These are phyloP conservation scores for Orychophragmus violaceus DNA, from an alignment of 345 rosid genomes.

Conservation along the genomic window DNA sequence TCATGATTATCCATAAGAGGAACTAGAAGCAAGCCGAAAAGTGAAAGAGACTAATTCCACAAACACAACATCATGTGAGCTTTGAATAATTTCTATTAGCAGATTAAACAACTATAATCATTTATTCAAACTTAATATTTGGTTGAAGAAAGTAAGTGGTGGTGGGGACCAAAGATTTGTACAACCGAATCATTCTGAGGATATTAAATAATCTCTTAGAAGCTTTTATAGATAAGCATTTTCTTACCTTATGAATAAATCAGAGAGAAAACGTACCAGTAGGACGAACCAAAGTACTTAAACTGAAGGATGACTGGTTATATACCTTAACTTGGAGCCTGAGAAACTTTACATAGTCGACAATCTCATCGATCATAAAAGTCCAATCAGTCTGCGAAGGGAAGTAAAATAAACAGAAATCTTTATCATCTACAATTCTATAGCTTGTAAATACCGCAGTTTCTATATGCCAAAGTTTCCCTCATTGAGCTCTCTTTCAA, in stretches of 20 bases:
- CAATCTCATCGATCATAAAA: slow-evolving; percentile 96
- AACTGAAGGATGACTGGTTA: too few species aligned
- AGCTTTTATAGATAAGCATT: not conserved
- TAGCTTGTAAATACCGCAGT: not conserved
- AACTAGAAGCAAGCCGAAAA: slow-evolving; percentile 7
- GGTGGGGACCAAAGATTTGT: slow-evolving; percentile 26
- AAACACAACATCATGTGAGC: slow-evolving; percentile 11
- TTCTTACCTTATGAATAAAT: too few species aligned
- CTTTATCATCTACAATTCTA: not conserved
- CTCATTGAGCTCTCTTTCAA: not conserved
- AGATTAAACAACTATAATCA: too few species aligned
- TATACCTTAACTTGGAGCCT: too few species aligned
- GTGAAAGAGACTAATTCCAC: slow-evolving; percentile 14
- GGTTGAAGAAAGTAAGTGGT: slow-evolving; percentile 6
- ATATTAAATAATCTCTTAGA: slow-evolving; percentile 2
- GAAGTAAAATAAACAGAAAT: not conserved
- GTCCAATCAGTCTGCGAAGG: slow-evolving; percentile 80
- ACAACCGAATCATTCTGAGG: slow-evolving; percentile 1
- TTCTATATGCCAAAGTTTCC: not conserved
- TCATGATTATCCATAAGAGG: not conserved
- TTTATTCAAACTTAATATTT: not conserved
- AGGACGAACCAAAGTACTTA: too few species aligned
- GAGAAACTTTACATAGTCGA: slow-evolving; percentile 97
- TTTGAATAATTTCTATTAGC: slow-evolving; percentile 6
- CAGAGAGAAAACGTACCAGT: too few species aligned